Percentiles rank a stretch among this genome's conserved stretches.
These are phyloP conservation scores for Chaetoceros muelleri DNA, from an alignment of 108 stramenopile genomes.

Conservation along the genomic window DNA sequence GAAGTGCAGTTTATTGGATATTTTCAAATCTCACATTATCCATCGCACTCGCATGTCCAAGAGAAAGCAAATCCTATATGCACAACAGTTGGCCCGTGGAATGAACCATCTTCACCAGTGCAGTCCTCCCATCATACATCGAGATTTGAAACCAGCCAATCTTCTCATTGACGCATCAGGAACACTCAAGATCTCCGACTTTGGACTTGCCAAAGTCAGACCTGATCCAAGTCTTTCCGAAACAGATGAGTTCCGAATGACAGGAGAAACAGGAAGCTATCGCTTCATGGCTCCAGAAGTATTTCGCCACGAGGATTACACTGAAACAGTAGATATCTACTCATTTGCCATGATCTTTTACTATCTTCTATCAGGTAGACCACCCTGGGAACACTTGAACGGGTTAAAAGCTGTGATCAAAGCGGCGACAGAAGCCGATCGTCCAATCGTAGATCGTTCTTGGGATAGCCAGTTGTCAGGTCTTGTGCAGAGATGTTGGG, in stretches of 20 bases:
- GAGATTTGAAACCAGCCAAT: constrained; percentile 86
- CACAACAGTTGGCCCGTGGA: constrained; percentile 73
- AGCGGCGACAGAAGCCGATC: constrained; percentile 71
- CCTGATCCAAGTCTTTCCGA: constrained; percentile 54
- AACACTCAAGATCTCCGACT: constrained; percentile 90
- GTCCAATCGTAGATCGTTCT: constrained; percentile 60
- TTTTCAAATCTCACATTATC: constrained; percentile 66
- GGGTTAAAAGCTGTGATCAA: constrained; percentile 57
- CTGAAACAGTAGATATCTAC: constrained; percentile 86
- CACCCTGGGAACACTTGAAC: constrained; percentile 66
- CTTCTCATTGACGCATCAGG: constrained; percentile 78
- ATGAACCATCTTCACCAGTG: constrained; percentile 89
- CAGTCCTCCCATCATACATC: constrained; percentile 82
- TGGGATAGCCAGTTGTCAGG: constrained; percentile 46
- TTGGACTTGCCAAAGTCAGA: constrained; percentile 87
- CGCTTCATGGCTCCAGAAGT: constrained; percentile 87
- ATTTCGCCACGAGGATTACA: constrained; percentile 71
- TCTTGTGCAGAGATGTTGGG: constrained; percentile 73
- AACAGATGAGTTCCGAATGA: constrained; percentile 62
- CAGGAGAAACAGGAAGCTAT: constrained; percentile 80
- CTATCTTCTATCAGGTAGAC: constrained; percentile 55
- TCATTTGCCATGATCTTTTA: constrained; percentile 86
- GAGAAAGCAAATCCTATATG: constrained; percentile 58
- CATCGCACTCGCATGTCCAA: constrained; percentile 54
- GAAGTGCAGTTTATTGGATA: constrained; percentile 71